A percentile compares a stretch with the other conserved stretches of the same genome.
Evolutionary conservation across 495 filamentous ascomycete species (phyloP).

Genomic region (Melanomma pulvis-pyrius): DNA sequence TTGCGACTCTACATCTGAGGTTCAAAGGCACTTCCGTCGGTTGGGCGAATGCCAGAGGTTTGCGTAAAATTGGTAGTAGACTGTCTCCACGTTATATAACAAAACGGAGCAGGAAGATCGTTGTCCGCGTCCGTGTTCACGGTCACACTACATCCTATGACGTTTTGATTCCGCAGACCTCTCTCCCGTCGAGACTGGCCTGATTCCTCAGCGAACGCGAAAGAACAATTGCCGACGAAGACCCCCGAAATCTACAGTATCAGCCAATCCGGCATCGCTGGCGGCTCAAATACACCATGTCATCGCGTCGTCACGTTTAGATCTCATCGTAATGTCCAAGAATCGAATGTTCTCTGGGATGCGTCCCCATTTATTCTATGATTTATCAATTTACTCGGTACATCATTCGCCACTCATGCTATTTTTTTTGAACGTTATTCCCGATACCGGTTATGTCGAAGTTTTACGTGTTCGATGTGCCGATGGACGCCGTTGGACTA

Average conservation of each 20-base stretch:
- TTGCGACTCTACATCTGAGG: too few relatives aligned
- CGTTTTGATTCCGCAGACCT: background rate
- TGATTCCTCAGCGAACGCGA: background rate
- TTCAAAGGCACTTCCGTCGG: too few relatives aligned
- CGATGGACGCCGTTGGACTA: background rate
- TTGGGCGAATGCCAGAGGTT: too few relatives aligned
- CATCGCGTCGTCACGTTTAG: slow-evolving; percentile 31
- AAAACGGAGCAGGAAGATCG: background rate
- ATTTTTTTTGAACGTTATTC: background rate
- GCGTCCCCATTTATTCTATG: slow-evolving; percentile 6
- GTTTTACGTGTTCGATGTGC: background rate
- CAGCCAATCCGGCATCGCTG: slow-evolving; percentile 2
- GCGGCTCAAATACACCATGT: slow-evolving; percentile 25
- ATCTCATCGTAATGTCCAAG: background rate
- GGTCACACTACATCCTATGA: background rate
- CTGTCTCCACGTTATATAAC: background rate
- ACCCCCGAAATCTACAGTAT: background rate
- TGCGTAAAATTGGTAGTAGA: background rate
- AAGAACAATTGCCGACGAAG: background rate
- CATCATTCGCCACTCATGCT: slow-evolving; percentile 6
- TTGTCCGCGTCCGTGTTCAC: background rate
- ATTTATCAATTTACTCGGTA: background rate
- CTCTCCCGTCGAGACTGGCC: background rate
- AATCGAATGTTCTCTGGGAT: background rate
- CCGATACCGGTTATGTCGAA: background rate